Evolutionary conservation across 1,284 basidiomycete genomes (phyloP).

Genomic region (Ceratobasidium sp.): DNA sequence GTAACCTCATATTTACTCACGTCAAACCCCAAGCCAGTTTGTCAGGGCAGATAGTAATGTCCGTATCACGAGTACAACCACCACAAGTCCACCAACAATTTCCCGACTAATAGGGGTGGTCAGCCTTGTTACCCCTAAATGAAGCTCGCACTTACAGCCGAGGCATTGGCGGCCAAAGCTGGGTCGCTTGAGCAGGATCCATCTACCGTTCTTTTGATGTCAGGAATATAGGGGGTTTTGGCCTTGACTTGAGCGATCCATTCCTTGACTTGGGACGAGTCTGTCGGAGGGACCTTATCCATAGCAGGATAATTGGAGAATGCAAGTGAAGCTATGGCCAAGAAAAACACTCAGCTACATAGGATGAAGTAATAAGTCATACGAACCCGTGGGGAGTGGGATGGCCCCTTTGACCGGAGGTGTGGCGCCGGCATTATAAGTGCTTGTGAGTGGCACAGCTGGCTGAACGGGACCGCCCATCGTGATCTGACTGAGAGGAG

Average conservation of each 20-base stretch:
- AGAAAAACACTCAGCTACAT: background rate
- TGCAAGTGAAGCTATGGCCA: slow-evolving; percentile 25
- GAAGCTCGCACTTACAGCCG: slow-evolving; percentile 13
- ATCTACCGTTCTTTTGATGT: slow-evolving; percentile 53
- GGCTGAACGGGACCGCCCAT: slow-evolving; percentile 39
- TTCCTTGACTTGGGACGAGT: slow-evolving; percentile 53
- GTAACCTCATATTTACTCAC: slow-evolving; percentile 47
- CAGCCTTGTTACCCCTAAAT: background rate
- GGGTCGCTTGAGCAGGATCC: slow-evolving; percentile 42
- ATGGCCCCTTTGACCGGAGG: slow-evolving; percentile 47
- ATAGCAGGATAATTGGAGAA: slow-evolving; percentile 44
- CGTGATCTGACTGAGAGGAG: slow-evolving; percentile 40
- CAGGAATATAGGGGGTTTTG: slow-evolving; percentile 47
- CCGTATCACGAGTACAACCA: slow-evolving; percentile 73
- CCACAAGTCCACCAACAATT: slow-evolving; percentile 72
- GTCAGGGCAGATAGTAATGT: slow-evolving; percentile 78
- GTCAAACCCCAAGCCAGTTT: slow-evolving; percentile 82
- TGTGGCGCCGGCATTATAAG: slow-evolving; percentile 46
- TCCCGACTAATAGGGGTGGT: slow-evolving; percentile 20
- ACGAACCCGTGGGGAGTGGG: slow-evolving; percentile 44
- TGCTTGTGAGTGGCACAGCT: slow-evolving; percentile 42
- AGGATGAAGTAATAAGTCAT: background rate
- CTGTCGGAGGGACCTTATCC: slow-evolving; percentile 53
- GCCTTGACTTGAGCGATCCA: slow-evolving; percentile 51
- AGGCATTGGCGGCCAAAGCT: slow-evolving; percentile 35